A percentile compares a stretch with the other conserved stretches of the same genome.
Conservation (phyloP, 768 basidiomycete species). For the Ramaria sp. region DNA sequence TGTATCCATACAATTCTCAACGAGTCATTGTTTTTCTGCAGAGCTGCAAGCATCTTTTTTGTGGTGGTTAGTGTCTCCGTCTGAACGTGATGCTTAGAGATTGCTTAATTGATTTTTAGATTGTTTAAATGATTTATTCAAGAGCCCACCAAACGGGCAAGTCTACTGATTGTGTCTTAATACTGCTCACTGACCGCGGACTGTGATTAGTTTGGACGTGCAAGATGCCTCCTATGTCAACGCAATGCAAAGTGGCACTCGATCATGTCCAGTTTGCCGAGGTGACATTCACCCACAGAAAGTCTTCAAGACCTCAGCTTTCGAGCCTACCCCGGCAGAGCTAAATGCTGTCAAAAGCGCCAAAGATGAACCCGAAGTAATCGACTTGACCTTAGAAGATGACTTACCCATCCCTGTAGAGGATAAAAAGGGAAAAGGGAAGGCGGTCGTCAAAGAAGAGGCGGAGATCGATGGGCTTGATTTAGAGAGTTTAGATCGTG, state of each 20-base stretch:
- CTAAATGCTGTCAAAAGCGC: conserved; percentile 18
- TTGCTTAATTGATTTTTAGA: neutral
- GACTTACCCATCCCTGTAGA: conserved; percentile 17
- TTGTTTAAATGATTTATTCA: conserved; percentile 11
- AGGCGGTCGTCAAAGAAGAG: conserved; percentile 14
- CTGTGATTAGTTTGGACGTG: neutral
- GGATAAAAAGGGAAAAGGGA: conserved; percentile 17
- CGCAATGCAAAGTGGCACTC: conserved; percentile 9
- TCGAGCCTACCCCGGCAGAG: conserved; percentile 57
- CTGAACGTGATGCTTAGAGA: conserved; percentile 12
- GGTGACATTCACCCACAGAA: conserved; percentile 45
- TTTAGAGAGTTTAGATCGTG: conserved; percentile 35
- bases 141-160: conserved; percentile 4
- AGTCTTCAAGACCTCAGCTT: conserved; percentile 53
- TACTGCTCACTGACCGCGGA: neutral
- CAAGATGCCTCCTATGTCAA: conserved; percentile 1
- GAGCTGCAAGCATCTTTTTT: conserved; percentile 9
- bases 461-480: conserved; percentile 34
- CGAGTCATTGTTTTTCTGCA: neutral
- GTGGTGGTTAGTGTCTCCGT: conserved; percentile 10
- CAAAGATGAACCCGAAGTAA: neutral
- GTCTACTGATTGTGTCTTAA: neutral
- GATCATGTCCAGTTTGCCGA: conserved; percentile 50
- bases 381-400: conserved; percentile 16
- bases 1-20: conserved; percentile 16